These are phyloP conservation scores for Niveomyces coronatus DNA, from an alignment of 2,329 filamentous ascomycete genomes.

Conservation along the genomic window DNA sequence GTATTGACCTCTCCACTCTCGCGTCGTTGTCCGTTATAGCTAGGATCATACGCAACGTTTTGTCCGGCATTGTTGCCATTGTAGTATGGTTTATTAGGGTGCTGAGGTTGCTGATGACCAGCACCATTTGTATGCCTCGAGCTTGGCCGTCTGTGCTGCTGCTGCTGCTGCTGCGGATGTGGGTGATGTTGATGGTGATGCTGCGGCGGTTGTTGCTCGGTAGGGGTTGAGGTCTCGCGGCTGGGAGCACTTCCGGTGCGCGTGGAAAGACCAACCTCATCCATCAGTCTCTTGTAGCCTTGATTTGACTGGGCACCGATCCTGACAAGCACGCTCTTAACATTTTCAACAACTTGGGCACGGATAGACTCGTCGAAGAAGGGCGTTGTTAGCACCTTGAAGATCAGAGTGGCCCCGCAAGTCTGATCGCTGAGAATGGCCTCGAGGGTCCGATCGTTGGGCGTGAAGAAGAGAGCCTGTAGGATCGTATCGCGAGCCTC, in stretches of 20 bases:
- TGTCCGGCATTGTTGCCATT: constrained; percentile 32
- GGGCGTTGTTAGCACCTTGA: constrained; percentile 95
- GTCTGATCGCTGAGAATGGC: constrained; percentile 85
- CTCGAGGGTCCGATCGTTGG: constrained; percentile 76
- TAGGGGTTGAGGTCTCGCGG: constrained; percentile 33
- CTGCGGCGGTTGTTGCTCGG: no score
- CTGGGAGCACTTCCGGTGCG: constrained; percentile 34
- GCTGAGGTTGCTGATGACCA: constrained; percentile 28
- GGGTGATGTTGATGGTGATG: no score
- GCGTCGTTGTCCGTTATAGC: constrained; percentile 40
- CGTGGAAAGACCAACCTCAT: constrained; percentile 85
- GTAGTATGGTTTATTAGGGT: constrained; percentile 42
- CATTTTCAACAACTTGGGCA: constrained; percentile 78
- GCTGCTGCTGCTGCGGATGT: constrained; percentile 46
- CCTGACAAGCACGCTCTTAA: constrained; percentile 76
- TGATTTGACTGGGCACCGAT: constrained; percentile 91
- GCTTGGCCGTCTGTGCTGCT: constrained; percentile 37
- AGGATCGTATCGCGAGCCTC: constrained; percentile 87
- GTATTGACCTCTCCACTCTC: constrained; percentile 42
- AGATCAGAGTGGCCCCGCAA: constrained; percentile 90
- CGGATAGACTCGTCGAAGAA: constrained; percentile 94
- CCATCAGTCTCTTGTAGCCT: constrained; percentile 97
- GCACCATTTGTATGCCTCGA: constrained; percentile 41
- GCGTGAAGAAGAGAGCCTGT: constrained; percentile 84
- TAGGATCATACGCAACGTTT: constrained; percentile 38